Base-by-base conservation (phyloP, 2,329 filamentous ascomycete genomes). In the Xylaria sp. region DNA sequence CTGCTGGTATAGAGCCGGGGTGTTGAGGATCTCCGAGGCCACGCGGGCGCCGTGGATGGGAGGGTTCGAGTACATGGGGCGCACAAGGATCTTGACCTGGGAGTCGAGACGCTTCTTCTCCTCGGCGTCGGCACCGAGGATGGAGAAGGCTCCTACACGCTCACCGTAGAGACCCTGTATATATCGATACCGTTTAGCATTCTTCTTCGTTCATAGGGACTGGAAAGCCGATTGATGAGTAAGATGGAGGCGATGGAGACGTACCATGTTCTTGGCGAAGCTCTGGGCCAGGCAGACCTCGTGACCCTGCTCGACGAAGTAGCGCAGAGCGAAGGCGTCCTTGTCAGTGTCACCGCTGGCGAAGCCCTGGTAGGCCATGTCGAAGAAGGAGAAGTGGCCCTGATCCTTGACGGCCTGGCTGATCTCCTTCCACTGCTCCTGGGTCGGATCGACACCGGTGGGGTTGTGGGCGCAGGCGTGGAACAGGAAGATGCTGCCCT, bases 291-390 rank as follows among this genome's bases (percentile, higher is more conserved):
- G 90, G 79, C 90, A 91, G 80, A 96, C 90, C 80, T 94, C 89
- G 86, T 97, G 94, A 77, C 95, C 95, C 85, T 98, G 86, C 84
- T 94, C 88, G 81, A 98, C 90, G 82, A 99, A 99, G 87, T 98
- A 88, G 75, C 96, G 91, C 75, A 98, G 88, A 70, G 96, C 93
- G 80, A 95, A 98, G 73, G 96, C 96, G 81, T 99, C 95, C 83
- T 91, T 91, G 86, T 97, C 89, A 73, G 93, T 96, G 84, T 97
- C 89, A 75, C 95, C 95, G 73, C 92, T 96, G 76, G 95, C 95
- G 79, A 99, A 98, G 77, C 95, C 95, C 85, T 99, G 95, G 88
- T 99, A 99, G 73, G 95, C 95, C 94, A 98, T 98, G 83, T 98
- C 95, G 85, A 98, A 99, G 89, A 99, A 98, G 77, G 94, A 91